Percentiles rank a stretch among this genome's conserved stretches.
Evolutionary conservation across 495 filamentous ascomycete genomes (phyloP).

Genomic region (Cudoniella acicularis): DNA sequence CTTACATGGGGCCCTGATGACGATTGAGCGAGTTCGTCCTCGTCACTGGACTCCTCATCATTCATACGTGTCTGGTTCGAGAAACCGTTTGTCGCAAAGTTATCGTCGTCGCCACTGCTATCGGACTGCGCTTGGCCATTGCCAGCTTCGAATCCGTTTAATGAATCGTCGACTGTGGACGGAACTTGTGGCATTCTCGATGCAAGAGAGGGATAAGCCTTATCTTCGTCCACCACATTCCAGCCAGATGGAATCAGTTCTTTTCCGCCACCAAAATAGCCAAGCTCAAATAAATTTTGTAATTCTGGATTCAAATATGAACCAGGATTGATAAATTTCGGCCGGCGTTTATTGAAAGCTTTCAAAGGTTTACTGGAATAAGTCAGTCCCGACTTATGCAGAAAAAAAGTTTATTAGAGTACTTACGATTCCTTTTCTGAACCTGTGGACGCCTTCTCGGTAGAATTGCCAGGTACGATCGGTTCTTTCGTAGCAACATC

Average conservation of each 20-base stretch:
- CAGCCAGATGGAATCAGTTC: slow-evolving; percentile 62
- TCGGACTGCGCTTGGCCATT: slow-evolving; percentile 28
- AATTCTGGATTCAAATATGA: slow-evolving; percentile 41
- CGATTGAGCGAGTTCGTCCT: slow-evolving; percentile 33
- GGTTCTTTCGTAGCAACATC: slow-evolving; percentile 79
- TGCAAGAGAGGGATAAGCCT: slow-evolving; percentile 51
- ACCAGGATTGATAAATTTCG: slow-evolving; percentile 16
- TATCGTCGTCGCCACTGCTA: slow-evolving; percentile 15
- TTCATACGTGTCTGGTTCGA: slow-evolving; percentile 40
- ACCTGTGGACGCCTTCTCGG: not conserved
- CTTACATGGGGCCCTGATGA: slow-evolving; percentile 27
- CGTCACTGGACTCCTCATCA: slow-evolving; percentile 50
- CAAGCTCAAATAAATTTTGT: slow-evolving; percentile 68
- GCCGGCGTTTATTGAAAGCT: slow-evolving; percentile 19
- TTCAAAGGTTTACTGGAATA: not conserved
- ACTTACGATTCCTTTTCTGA: not conserved
- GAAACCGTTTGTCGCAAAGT: not conserved
- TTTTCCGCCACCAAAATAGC: slow-evolving; percentile 49
- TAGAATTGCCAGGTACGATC: not conserved
- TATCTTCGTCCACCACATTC: slow-evolving; percentile 52
- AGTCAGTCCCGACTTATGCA: not conserved
- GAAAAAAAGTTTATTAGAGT: not conserved
- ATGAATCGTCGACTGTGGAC: slow-evolving; percentile 22
- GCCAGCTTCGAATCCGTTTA: slow-evolving; percentile 24
- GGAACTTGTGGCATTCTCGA: slow-evolving; percentile 42